Evolutionary conservation across 805 yeast genomes (phyloP), one percentile per base, ranked within the genome.

Genomic region (Saccharomycopsis fibuligera): DNA sequence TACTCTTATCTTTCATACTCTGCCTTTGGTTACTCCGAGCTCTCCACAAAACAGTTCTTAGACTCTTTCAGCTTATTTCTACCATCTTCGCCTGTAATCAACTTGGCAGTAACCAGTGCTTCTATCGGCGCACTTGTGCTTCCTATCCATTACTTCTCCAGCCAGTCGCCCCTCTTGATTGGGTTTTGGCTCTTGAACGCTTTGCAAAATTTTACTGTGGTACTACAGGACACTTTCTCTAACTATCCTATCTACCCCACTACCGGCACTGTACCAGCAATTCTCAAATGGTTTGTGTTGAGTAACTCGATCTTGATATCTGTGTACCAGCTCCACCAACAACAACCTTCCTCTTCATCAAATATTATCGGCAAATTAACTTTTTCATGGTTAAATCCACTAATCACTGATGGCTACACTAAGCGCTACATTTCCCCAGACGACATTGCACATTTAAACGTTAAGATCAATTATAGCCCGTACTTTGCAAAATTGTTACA

Each of bases 311-410:
- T 29, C 12, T 9, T 29, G 12, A 8, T 29, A 29, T 29, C 12
- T n/a, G n/a, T n/a, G n/a, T n/a, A n/a, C n/a, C n/a, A n/a, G n/a
- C n/a, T n/a, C n/a, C n/a, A n/a, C n/a, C n/a, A n/a, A n/a, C n/a
- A n/a, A n/a, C n/a, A n/a, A n/a, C 31, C 31, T 29, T 9, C 8
- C 31, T 29, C 31, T 9, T 29, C 12, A 29, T 12, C 31, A 29
- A 29, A 29, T 29, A 33, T 42, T 9, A 16, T 42, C 5, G 39
- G 21, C 14, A 24, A 14, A 14, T 17, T 72, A 19, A 69, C 77
- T 0, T 74, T 70, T 50, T 67, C 69, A 16, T 74, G 78, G 78
- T 69, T 74, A 73, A 73, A 72, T 53, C 62, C 65, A 3, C 54
- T 74, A 43, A 69, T 74, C 19, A 52, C 57, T 9, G 66, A 67